phyloP scores from a whole-genome alignment of 1,284 basidiomycete genomes.

The Microbotryum saponariae region DNA sequence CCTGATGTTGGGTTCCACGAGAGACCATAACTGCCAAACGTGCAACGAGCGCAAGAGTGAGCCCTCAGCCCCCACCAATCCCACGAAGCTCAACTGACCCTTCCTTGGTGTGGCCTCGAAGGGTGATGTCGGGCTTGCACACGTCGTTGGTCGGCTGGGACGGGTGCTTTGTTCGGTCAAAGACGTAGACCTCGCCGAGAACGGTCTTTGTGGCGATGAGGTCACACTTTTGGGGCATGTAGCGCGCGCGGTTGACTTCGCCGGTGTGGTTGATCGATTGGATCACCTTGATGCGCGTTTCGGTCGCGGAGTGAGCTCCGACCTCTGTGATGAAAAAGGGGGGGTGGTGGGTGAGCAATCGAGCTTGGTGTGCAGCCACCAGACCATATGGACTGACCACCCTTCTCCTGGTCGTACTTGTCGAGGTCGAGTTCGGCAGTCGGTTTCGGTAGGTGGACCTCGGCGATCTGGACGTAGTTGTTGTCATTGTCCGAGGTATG shows the following conservation, averaged over 20 bases:
- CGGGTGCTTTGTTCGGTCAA: constrained; percentile 95
- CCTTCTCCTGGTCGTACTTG: constrained; percentile 87
- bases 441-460: constrained; percentile 77
- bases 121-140: constrained; percentile 82
- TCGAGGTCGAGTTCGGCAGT: constrained; percentile 56
- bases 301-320: constrained; percentile 71
- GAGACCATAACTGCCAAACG: constrained; percentile 65
- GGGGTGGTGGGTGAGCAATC: not conserved
- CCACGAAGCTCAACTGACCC: constrained; percentile 53
- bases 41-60: not conserved
- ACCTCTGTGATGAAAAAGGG: constrained; percentile 51
- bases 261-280: constrained; percentile 94
- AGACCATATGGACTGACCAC: constrained; percentile 44
- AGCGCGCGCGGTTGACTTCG: constrained; percentile 93
- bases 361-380: not conserved
- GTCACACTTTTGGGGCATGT: constrained; percentile 98
- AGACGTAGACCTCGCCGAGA: constrained; percentile 81
- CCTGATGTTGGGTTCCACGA: constrained; percentile 74
- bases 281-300: constrained; percentile 75
- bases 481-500: constrained; percentile 93
- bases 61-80: not conserved
- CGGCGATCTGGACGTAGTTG: constrained; percentile 94
- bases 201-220: constrained; percentile 91
- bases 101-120: constrained; percentile 85
- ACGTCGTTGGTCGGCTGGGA: constrained; percentile 74